Conservation (phyloP, 805 yeast genomes). For the Candida railenensis region DNA sequence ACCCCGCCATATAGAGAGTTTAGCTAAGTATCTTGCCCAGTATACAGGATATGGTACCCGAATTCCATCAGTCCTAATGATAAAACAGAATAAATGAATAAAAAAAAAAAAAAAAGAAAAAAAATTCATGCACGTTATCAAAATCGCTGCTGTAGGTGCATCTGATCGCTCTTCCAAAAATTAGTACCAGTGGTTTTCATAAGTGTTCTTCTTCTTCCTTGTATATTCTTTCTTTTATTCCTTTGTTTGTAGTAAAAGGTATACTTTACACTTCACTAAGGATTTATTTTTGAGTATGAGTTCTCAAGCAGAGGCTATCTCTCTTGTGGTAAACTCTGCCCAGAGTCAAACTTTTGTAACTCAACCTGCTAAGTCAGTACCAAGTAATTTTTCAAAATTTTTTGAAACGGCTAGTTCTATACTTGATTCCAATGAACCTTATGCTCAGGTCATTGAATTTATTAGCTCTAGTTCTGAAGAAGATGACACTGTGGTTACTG, state of each 20-base stretch:
- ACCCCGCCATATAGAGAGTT: conserved; percentile 3
- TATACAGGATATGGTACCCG: background rate
- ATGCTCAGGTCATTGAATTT: conserved; percentile 39
- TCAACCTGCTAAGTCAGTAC: conserved; percentile 46
- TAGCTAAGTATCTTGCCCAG: too few species aligned
- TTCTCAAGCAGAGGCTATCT: background rate
- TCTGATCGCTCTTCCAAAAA: background rate
- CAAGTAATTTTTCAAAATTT: conserved; percentile 27
- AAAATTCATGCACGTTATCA: background rate
- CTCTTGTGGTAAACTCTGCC: background rate
- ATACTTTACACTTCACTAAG: too few species aligned
- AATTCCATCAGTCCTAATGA: background rate
- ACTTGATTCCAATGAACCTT: conserved; percentile 53
- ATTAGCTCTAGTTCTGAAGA: conserved; percentile 11
- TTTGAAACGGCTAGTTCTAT: conserved; percentile 24
- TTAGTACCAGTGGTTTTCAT: too few species aligned
- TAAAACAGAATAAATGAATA: too few species aligned
- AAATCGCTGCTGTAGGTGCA: background rate
- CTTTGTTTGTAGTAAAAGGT: background rate
- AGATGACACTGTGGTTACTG: conserved; percentile 33
- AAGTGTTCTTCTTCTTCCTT: background rate
- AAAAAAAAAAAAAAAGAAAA: too few species aligned
- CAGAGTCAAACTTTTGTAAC: conserved; percentile 32
- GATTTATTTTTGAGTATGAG: too few species aligned
- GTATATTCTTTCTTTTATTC: background rate